Conservation (phyloP, 345 rosid species). For the Ceriops zippeliana region DNA sequence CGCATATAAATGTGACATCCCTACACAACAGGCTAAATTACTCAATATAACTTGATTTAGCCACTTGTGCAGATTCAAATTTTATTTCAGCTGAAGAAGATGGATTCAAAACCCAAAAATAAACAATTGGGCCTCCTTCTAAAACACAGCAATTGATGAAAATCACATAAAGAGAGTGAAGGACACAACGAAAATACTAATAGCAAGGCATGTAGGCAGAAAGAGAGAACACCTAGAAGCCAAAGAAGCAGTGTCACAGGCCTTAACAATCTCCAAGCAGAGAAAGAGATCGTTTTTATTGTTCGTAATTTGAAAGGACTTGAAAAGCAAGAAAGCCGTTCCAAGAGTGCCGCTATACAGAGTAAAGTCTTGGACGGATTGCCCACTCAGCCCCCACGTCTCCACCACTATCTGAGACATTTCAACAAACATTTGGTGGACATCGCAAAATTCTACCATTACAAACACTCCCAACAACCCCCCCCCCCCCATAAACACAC, state of each 20-base stretch:
- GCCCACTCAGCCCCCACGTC: constrained; percentile 21
- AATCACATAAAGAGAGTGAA: background rate
- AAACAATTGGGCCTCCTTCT: no score
- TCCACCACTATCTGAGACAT: constrained; percentile 23
- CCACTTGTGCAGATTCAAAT: background rate
- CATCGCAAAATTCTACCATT: background rate
- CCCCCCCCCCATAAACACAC: no score
- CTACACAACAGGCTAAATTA: constrained; percentile 2
- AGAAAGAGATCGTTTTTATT: constrained; percentile 23
- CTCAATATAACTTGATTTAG: background rate
- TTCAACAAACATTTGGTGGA: constrained; percentile 13
- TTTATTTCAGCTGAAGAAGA: background rate
- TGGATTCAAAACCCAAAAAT: background rate
- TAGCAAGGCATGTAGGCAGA: background rate
- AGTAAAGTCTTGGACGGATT: constrained; percentile 18
- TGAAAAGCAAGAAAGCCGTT: constrained; percentile 25
- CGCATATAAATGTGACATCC: constrained; percentile 30
- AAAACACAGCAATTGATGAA: no score
- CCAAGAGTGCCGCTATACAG: constrained; percentile 27
- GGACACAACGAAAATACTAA: background rate
- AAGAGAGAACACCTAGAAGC: constrained; percentile 15
- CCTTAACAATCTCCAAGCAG: constrained; percentile 27
- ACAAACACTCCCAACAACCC: no score
- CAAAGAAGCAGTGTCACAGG: constrained; percentile 19
- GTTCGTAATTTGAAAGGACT: constrained; percentile 17